A percentile compares a stretch with the other conserved stretches of the same genome.
Evolutionary conservation across 768 basidiomycete genomes (phyloP).

Genomic region (Artomyces pyxidatus): DNA sequence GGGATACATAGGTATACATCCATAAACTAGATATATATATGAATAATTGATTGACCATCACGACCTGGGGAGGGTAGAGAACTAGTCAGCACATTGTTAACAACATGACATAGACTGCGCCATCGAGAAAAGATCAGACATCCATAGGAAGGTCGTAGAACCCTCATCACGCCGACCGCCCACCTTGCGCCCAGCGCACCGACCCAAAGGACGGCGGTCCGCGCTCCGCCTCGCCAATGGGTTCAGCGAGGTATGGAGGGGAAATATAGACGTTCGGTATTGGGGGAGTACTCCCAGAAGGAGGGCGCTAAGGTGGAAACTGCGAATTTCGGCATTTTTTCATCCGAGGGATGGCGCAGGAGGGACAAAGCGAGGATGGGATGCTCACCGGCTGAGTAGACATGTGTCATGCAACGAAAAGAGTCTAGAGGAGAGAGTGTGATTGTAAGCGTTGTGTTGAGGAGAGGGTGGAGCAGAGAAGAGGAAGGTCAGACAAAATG

Average conservation of each 20-base stretch:
- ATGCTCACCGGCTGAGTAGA: conserved; percentile 3
- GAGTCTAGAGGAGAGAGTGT: too few species aligned
- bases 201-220: conserved; percentile 43
- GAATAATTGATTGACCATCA: too few species aligned
- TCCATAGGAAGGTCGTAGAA: conserved; percentile 6
- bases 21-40: too few species aligned
- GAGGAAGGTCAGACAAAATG: conserved; percentile 62
- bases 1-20: too few species aligned
- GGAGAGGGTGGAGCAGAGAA: not conserved
- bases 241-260: conserved; percentile 60
- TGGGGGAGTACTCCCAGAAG: conserved; percentile 63
- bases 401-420: not conserved
- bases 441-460: not conserved
- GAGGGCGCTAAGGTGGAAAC: conserved; percentile 78
- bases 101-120: too few species aligned
- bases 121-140: conserved; percentile 4
- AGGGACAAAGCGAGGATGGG: conserved; percentile 34
- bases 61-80: too few species aligned
- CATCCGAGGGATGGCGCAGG: conserved; percentile 9
- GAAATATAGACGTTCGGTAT: conserved; percentile 62
- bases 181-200: conserved; percentile 70
- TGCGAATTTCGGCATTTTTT: conserved; percentile 66
- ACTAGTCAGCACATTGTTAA: too few species aligned
- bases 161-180: conserved; percentile 57
- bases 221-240: conserved; percentile 47